A percentile compares a stretch with the other conserved stretches of the same genome.
Conservation (phyloP, 257 asterid genomes). For the Solanum pennellii region DNA sequence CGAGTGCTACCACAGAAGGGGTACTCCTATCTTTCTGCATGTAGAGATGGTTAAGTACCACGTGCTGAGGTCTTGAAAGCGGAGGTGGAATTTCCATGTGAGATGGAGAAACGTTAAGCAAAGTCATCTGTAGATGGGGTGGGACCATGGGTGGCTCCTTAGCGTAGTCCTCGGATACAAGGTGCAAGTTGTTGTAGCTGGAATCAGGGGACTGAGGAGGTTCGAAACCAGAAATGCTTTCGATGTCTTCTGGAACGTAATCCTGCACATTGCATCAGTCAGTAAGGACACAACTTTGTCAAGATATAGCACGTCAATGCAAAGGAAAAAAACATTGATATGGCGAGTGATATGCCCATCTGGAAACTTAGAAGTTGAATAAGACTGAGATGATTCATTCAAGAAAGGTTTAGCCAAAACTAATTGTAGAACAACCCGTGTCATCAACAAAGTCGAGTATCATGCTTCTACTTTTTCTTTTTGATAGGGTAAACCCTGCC, state of each 20-base stretch:
- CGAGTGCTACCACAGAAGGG: slow-evolving; percentile 88
- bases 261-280: slow-evolving; percentile 44
- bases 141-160: slow-evolving; percentile 95
- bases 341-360: neutral
- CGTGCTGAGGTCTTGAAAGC: slow-evolving; percentile 87
- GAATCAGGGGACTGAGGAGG: slow-evolving; percentile 92
- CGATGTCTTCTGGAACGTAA: slow-evolving; percentile 74
- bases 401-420: neutral
- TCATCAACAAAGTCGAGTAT: neutral
- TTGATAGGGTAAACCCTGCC: neutral
- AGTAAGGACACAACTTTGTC: neutral
- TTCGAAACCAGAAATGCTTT: slow-evolving; percentile 89
- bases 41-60: slow-evolving; percentile 95
- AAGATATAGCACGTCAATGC: neutral
- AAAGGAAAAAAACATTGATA: neutral
- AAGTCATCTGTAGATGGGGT: slow-evolving; percentile 69
- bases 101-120: slow-evolving; percentile 73
- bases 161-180: slow-evolving; percentile 67
- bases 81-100: slow-evolving; percentile 81
- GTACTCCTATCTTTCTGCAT: slow-evolving; percentile 84
- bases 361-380: neutral
- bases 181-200: slow-evolving; percentile 62
- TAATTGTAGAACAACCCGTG: neutral
- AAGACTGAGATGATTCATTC: neutral
- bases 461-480: neutral